Base-by-base conservation (phyloP, 148 eudicot species). In the Diospyros lotus region DNA sequence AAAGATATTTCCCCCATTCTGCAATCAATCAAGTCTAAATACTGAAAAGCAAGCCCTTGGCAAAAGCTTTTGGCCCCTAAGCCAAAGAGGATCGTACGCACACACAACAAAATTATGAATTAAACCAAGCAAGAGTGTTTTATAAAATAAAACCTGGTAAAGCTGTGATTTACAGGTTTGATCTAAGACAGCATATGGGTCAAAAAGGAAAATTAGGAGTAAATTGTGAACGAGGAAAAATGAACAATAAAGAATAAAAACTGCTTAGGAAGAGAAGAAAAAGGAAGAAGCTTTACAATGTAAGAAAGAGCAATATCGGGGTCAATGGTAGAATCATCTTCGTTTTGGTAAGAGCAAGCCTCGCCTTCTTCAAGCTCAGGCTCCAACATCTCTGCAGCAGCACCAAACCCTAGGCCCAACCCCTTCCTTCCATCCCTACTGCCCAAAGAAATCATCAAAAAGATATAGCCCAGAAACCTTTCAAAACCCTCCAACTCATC, bases 331-430 rank as follows among this genome's bases (percentile, higher is more conserved):
- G 84, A 75, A 78, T 90, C 90, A 71, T 80, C 92, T 66, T 73
- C 80, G 75, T 87, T 82, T 41, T 73, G 78, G 71, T 80, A 86
- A 68, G 83, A 83, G 63, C 77, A 87, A 80, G 97, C 94, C 80
- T 92, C 98, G 56, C 94, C 98, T 84, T 90, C 96, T 86, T 95
- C 97, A 69, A 92, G 87, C 77, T 95, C 97, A 81, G 82, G 66
- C 40, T 86, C 89, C 43, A 84, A 89, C 96, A 89, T 90, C 42
- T 84, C 82, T 74, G 71, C 78, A 17, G 69, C 82, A 73, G 45
- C 45, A 68, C 75, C 80, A 78, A 86, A 79, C 61, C 84, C 89
- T 73, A 85, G 74, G 17, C 83, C 88, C 73, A 82, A n/a, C 81
- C 83, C 77, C 85, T 87, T 86, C 73, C 88, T 88, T 44, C 87